These are phyloP conservation scores for Epithemia pelagica DNA, from an alignment of 108 stramenopile species.

Conservation along the genomic window DNA sequence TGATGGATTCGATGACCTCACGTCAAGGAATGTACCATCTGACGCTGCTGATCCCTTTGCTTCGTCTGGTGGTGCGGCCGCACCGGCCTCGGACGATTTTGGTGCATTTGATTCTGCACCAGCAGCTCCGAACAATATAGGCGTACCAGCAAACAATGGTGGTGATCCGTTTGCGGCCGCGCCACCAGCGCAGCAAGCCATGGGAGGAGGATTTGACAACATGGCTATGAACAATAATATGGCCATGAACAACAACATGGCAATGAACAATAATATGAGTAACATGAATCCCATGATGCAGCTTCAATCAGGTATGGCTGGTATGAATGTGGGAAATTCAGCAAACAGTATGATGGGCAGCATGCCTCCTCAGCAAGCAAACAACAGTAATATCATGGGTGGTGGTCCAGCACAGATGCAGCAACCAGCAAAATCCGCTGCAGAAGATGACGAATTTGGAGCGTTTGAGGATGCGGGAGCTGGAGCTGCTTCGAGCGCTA, in stretches of 20 bases:
- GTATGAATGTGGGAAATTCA: slow-evolving; percentile 14
- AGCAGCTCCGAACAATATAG: slow-evolving; percentile 8
- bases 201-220: background rate
- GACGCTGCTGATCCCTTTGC: background rate
- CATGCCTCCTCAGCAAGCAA: background rate
- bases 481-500: slow-evolving; percentile 20
- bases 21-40: slow-evolving; percentile 14
- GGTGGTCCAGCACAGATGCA: background rate
- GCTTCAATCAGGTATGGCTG: slow-evolving; percentile 21
- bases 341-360: slow-evolving; percentile 2
- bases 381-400: background rate
- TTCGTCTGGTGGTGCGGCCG: background rate
- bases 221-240: slow-evolving; percentile 13
- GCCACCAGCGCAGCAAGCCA: background rate
- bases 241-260: slow-evolving; percentile 17
- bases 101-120: slow-evolving; percentile 44
- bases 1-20: slow-evolving; percentile 49
- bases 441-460: slow-evolving; percentile 33
- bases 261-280: slow-evolving; percentile 12
- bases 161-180: slow-evolving; percentile 6
- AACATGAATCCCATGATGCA: slow-evolving; percentile 19
- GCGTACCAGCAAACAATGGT: slow-evolving; percentile 1
- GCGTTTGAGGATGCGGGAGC: slow-evolving; percentile 32
- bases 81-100: slow-evolving; percentile 15
- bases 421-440: background rate